phyloP scores from a whole-genome alignment of 129 eudicot species.

The Erigeron canadensis region DNA sequence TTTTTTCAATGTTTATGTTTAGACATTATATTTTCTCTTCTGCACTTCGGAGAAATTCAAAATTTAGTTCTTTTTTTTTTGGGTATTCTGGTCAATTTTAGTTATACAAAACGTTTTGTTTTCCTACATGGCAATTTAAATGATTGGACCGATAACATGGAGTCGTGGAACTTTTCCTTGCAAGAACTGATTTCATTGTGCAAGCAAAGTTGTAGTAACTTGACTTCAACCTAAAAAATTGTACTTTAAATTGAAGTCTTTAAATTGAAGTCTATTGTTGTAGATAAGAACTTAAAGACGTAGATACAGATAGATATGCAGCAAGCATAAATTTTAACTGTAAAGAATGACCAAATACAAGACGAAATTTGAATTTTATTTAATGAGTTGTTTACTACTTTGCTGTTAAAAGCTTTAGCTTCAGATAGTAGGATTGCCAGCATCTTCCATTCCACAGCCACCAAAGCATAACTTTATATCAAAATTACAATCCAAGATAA shows the following conservation, averaged over 20 bases:
- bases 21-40: too few relatives aligned
- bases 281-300: not conserved
- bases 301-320: constrained; percentile 1
- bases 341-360: constrained; percentile 2
- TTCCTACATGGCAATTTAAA: too few relatives aligned
- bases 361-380: constrained; percentile 12
- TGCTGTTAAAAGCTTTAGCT: constrained; percentile 1
- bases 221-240: not conserved
- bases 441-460: constrained; percentile 11
- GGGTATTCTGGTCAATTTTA: too few relatives aligned
- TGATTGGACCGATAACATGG: too few relatives aligned
- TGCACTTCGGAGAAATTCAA: too few relatives aligned
- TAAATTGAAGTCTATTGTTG: not conserved
- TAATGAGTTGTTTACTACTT: constrained; percentile 28
- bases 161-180: too few relatives aligned
- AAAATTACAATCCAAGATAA: constrained; percentile 1
- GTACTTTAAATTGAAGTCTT: not conserved
- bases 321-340: not conserved
- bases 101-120: too few relatives aligned
- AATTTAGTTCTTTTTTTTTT: too few relatives aligned
- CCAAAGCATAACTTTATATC: constrained; percentile 19
- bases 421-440: constrained; percentile 19
- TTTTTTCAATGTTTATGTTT: too few relatives aligned
- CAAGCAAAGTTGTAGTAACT: not conserved
- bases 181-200: not conserved